These are phyloP conservation scores for Pterula multifida DNA, from an alignment of 1,284 basidiomycete genomes.

Conservation along the genomic window DNA sequence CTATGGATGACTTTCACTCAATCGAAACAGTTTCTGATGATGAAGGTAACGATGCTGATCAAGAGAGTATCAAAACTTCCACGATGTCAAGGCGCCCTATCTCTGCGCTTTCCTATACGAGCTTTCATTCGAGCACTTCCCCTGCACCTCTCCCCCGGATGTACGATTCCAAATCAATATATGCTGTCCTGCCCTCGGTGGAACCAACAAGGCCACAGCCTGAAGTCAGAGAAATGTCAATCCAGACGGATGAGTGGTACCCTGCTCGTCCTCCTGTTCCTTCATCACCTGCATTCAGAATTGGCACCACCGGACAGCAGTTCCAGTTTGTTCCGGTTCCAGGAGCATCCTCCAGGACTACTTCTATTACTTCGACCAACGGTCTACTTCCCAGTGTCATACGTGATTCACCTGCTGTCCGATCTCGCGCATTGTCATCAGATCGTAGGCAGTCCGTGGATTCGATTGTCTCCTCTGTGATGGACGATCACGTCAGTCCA, in stretches of 20 bases:
- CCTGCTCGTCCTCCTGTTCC: slow-evolving; percentile 25
- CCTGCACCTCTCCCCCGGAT: slow-evolving; percentile 13
- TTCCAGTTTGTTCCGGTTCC: slow-evolving; percentile 65
- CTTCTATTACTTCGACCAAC: slow-evolving; percentile 11
- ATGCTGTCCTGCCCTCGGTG: slow-evolving; percentile 12
- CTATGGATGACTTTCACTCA: slow-evolving; percentile 64
- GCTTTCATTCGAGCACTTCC: slow-evolving; percentile 23
- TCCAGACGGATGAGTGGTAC: slow-evolving; percentile 67
- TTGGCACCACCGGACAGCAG: slow-evolving; percentile 34
- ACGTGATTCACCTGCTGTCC: slow-evolving; percentile 17
- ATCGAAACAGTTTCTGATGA: slow-evolving; percentile 44
- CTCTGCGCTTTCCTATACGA: slow-evolving; percentile 11
- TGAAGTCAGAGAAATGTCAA: slow-evolving; percentile 43
- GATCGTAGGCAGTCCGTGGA: slow-evolving; percentile 2
- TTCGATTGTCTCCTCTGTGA: neutral
- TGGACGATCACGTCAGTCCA: neutral
- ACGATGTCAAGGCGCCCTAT: slow-evolving; percentile 39
- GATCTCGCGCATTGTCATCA: slow-evolving; percentile 10
- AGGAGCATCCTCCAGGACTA: slow-evolving; percentile 18
- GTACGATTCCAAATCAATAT: slow-evolving; percentile 25
- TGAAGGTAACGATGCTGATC: slow-evolving; percentile 39
- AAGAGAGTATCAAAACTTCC: slow-evolving; percentile 49
- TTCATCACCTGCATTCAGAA: slow-evolving; percentile 13
- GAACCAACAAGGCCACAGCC: neutral
- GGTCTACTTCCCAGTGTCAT: slow-evolving; percentile 10